Evolutionary conservation across 345 rosid species (phyloP).

Genomic region (Nasturtium officinale): DNA sequence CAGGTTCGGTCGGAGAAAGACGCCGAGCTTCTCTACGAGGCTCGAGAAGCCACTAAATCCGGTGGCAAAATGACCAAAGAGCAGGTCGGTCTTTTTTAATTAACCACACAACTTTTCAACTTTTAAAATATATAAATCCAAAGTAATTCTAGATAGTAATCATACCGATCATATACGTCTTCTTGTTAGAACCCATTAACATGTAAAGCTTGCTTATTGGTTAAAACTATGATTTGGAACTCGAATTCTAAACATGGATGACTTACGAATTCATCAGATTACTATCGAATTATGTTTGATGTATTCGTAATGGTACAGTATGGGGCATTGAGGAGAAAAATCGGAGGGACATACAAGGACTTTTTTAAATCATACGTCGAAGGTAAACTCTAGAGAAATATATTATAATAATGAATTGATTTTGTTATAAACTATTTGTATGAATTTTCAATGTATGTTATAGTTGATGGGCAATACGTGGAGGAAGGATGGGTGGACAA

Average conservation of each 20-base stretch:
- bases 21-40: conserved; percentile 75
- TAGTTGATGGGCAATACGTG: conserved; percentile 75
- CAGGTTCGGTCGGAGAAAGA: conserved; percentile 78
- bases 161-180: neutral
- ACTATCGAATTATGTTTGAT: neutral
- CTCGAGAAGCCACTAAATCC: conserved; percentile 68
- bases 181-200: neutral
- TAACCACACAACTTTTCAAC: neutral
- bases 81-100: conserved; percentile 50
- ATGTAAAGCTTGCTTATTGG: neutral
- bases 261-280: neutral
- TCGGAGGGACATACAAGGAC: conserved; percentile 92
- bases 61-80: conserved; percentile 71
- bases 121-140: neutral
- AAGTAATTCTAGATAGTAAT: neutral
- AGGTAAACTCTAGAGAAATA: conserved; percentile 47
- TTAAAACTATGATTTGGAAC: neutral
- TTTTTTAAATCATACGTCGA: conserved; percentile 90
- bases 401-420: neutral
- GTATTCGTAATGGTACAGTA: conserved; percentile 52
- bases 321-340: conserved; percentile 90
- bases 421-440: neutral
- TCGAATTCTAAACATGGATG: conserved; percentile 4
- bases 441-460: neutral
- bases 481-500: conserved; percentile 91